Conservation (phyloP, 768 basidiomycete genomes). For the Cystobasidium tubakii region DNA sequence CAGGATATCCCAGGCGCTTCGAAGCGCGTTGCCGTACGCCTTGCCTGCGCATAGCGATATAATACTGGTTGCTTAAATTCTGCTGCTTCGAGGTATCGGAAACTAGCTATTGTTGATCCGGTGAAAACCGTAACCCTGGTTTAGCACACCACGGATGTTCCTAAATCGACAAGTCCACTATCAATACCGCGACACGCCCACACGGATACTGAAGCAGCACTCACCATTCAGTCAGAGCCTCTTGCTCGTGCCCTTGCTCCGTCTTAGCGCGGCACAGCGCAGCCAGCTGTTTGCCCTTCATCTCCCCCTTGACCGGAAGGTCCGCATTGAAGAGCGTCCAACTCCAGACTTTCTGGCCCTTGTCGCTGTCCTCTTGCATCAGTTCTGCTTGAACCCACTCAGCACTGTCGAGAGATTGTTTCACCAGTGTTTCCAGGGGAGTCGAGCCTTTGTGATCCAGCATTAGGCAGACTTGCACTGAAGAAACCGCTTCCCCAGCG, state of each 20-base stretch:
- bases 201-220: background rate
- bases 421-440: background rate
- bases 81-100: too few relatives aligned
- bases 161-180: background rate
- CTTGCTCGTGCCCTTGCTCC: background rate
- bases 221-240: slow-evolving; percentile 19
- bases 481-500: background rate
- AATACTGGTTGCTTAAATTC: too few relatives aligned
- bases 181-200: background rate
- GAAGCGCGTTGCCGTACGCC: too few relatives aligned
- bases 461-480: background rate
- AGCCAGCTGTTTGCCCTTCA: background rate
- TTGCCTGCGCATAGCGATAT: too few relatives aligned
- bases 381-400: slow-evolving; percentile 4
- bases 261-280: slow-evolving; percentile 11
- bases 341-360: background rate
- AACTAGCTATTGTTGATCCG: background rate
- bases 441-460: background rate
- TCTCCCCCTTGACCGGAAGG: background rate
- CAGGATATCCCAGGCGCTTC: too few relatives aligned
- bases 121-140: slow-evolving; percentile 10
- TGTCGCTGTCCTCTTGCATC: background rate
- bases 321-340: slow-evolving; percentile 7
- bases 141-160: slow-evolving; percentile 21
- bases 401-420: background rate